Percentiles rank a stretch among this genome's conserved stretches.
Evolutionary conservation across 179 eudicot genomes (phyloP).

Genomic region (Spinacia oleracea): DNA sequence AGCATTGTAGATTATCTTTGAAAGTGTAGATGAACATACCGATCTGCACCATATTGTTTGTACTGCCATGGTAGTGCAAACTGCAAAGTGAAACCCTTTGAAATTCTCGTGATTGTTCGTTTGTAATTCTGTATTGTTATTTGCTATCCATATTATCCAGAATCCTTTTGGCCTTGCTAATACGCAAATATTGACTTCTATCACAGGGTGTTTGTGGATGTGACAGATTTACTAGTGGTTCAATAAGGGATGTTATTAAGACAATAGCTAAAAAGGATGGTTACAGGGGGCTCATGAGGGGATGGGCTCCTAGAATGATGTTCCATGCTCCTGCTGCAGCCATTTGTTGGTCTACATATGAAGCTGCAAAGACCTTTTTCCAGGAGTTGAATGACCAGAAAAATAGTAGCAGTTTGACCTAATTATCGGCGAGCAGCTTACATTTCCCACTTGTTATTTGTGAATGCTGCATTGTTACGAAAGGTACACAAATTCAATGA

Average conservation of each 20-base stretch:
- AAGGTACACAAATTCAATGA: conserved; percentile 26
- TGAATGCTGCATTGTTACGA: conserved; percentile 10
- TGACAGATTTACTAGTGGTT: conserved; percentile 68
- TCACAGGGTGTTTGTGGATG: conserved; percentile 95
- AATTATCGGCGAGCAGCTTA: conserved; percentile 14
- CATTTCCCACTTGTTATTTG: conserved; percentile 12
- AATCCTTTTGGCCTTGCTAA: neutral
- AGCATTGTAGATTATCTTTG: neutral
- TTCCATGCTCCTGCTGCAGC: conserved; percentile 98
- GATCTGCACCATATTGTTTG: no score
- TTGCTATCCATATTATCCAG: neutral
- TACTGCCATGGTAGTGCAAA: no score
- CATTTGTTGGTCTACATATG: conserved; percentile 93
- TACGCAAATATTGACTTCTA: neutral
- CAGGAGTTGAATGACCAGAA: conserved; percentile 43
- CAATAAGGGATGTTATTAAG: conserved; percentile 5
- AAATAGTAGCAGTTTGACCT: conserved; percentile 30
- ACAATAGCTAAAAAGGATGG: conserved; percentile 15
- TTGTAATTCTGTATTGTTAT: neutral
- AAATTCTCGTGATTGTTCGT: neutral
- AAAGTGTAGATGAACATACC: neutral
- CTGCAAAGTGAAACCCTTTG: neutral
- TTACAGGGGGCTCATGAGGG: conserved; percentile 18
- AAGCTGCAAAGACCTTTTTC: conserved; percentile 78
- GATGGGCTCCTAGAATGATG: conserved; percentile 68